A percentile compares a stretch with the other conserved stretches of the same genome.
These are phyloP conservation scores for Diospyros kaki DNA, from an alignment of 148 eudicot species.

Conservation along the genomic window DNA sequence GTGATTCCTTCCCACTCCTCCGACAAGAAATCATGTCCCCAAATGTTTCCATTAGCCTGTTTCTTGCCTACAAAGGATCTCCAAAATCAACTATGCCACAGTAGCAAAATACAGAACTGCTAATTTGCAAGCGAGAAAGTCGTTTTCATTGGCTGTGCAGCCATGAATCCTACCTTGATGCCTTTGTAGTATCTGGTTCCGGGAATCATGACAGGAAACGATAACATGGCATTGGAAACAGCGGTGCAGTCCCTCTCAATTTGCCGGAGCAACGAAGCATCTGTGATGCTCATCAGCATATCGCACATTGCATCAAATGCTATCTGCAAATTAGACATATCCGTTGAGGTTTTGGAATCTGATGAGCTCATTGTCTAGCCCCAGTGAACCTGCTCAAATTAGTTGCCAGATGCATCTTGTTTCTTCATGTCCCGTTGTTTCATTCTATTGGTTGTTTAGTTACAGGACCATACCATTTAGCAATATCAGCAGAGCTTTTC, in stretches of 20 bases:
- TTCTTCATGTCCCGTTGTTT: background rate
- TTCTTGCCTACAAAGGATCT: slow-evolving; percentile 20
- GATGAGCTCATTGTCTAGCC: too few species aligned
- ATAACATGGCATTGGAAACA: slow-evolving; percentile 27
- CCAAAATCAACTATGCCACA: too few species aligned
- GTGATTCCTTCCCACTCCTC: slow-evolving; percentile 16
- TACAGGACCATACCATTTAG: background rate
- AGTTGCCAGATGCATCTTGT: background rate
- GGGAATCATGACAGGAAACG: slow-evolving; percentile 33
- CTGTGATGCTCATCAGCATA: slow-evolving; percentile 29
- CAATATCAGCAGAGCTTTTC: too few species aligned
- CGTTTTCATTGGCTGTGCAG: too few species aligned
- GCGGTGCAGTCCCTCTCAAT: slow-evolving; percentile 20
- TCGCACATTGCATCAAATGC: slow-evolving; percentile 34
- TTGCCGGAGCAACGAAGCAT: slow-evolving; percentile 21
- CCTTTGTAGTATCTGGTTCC: slow-evolving; percentile 34
- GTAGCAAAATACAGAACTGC: too few species aligned
- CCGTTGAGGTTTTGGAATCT: background rate
- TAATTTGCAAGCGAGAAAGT: too few species aligned
- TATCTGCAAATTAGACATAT: slow-evolving; percentile 14
- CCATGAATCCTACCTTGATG: slow-evolving; percentile 13
- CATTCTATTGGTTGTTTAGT: background rate
- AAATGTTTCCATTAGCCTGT: slow-evolving; percentile 20
- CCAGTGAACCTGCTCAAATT: too few species aligned
- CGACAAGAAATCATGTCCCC: slow-evolving; percentile 19